Evolutionary conservation across 257 asterid genomes (phyloP), one percentile per base, ranked within the genome.

Genomic region (Ehretia macrophylla): DNA sequence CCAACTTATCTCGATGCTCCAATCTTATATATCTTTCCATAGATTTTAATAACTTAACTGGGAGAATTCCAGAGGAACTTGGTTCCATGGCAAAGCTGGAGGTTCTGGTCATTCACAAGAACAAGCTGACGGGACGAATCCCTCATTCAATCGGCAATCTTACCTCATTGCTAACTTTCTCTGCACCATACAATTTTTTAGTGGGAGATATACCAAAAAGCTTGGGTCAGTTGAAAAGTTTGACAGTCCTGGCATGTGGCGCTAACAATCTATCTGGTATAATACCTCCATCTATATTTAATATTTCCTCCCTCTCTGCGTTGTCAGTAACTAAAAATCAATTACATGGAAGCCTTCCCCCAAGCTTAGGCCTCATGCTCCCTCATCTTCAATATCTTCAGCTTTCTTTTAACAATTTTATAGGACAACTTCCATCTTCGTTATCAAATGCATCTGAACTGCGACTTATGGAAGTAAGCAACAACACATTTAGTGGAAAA

Each of bases 71-170:
- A 10, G 47, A 42, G 16, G 47, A 42, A 10, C 47, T 42, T 4
- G 47, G 47, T 42, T 42, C 47, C 47, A 2, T 42, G 11, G 3
- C 47, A 10, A 42, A 42, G 47, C 47, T 42, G 16, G 16, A 42
- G 47, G 3, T 10, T 42, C 47, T 42, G 8, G 8, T 1, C 47
- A 14, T 42, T 42, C 3, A 10, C 14, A 42, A 2, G 8, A 56
- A 65, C 13, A 35, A 65, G 21, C n/a, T 65, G 14, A 65, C 44
- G 12, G 64, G 70, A 46, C 51, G 42, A 4, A 10, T 56, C 10
- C 70, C 70, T 6, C 23, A 32, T 16, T 65, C 70, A 14, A 56
- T 56, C 8, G 58, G 51, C 23, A 65, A 65, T 20, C 56, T 65
- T 55, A 45, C 70, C 21, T 55, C 70, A 45, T 0, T 11, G 20